Evolutionary conservation across 2,329 filamentous ascomycete species (phyloP).

Genomic region (Chaetothyriales sp.): DNA sequence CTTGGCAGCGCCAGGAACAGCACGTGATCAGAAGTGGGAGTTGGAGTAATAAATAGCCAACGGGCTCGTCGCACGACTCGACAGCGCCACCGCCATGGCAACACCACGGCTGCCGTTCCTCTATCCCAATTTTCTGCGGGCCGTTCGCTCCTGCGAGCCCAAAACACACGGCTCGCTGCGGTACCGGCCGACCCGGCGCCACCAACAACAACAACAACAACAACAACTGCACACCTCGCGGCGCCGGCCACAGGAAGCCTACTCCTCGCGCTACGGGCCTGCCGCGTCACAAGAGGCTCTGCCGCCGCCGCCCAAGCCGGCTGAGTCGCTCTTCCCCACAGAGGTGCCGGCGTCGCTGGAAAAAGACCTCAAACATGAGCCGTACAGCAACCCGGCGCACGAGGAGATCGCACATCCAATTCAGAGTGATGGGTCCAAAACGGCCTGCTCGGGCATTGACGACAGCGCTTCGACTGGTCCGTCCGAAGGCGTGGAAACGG

Average conservation of each 20-base stretch:
- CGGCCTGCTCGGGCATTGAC: neutral
- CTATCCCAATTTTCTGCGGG: slow-evolving; percentile 53
- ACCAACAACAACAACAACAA: too few species aligned
- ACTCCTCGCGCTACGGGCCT: slow-evolving; percentile 34
- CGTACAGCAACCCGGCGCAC: slow-evolving; percentile 7
- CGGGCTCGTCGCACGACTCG: neutral
- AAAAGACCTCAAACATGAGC: slow-evolving; percentile 9
- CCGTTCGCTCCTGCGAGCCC: slow-evolving; percentile 36
- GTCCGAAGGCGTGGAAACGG: slow-evolving; percentile 5
- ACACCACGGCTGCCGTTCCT: slow-evolving; percentile 51
- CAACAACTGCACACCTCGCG: slow-evolving; percentile 28
- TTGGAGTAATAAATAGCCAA: too few species aligned
- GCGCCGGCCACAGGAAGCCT: slow-evolving; percentile 25
- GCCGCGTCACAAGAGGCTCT: slow-evolving; percentile 28
- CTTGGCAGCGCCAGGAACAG: neutral
- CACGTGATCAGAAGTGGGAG: neutral
- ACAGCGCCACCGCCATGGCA: slow-evolving; percentile 36
- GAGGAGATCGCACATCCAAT: slow-evolving; percentile 11
- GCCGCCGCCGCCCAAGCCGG: slow-evolving; percentile 25
- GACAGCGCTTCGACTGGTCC: neutral
- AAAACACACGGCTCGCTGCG: slow-evolving; percentile 31
- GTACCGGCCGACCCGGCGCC: slow-evolving; percentile 21
- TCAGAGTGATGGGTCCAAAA: slow-evolving; percentile 16
- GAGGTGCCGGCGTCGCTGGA: slow-evolving; percentile 7
- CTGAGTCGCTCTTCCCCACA: slow-evolving; percentile 9